phyloP scores from a whole-genome alignment of 257 asterid genomes.

The Lycium ferocissimum region DNA sequence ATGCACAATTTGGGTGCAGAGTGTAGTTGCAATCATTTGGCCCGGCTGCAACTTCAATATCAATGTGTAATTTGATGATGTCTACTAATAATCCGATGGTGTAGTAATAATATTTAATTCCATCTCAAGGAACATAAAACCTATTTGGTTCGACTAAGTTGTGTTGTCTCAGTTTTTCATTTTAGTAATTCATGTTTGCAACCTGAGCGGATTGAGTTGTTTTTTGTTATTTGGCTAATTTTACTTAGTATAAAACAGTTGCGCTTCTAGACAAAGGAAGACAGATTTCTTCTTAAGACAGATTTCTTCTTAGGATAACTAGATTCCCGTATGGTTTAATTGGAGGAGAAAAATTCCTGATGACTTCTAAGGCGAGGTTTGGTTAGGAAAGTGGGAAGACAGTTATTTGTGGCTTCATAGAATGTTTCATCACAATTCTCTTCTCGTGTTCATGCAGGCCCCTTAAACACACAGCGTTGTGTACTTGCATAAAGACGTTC shows the following conservation, averaged over 20 bases:
- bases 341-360: neutral
- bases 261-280: neutral
- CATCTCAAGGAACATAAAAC: conserved; percentile 7
- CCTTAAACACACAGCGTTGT: neutral
- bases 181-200: conserved; percentile 13
- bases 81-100: neutral
- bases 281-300: conserved; percentile 9
- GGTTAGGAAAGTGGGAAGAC: neutral
- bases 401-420: neutral
- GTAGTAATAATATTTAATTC: neutral
- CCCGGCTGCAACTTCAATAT: conserved; percentile 24
- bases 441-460: neutral
- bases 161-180: neutral
- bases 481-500: neutral
- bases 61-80: conserved; percentile 23
- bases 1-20: conserved; percentile 16
- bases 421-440: neutral
- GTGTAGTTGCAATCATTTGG: neutral
- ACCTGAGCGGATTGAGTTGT: conserved; percentile 13
- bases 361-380: neutral
- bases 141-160: neutral
- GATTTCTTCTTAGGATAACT: neutral
- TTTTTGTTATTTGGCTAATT: neutral
- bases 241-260: neutral
- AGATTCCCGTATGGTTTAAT: conserved; percentile 19